Evolutionary conservation across 352 stramenopile species (phyloP).

Genomic region (Phytophthora pseudosyringae): DNA sequence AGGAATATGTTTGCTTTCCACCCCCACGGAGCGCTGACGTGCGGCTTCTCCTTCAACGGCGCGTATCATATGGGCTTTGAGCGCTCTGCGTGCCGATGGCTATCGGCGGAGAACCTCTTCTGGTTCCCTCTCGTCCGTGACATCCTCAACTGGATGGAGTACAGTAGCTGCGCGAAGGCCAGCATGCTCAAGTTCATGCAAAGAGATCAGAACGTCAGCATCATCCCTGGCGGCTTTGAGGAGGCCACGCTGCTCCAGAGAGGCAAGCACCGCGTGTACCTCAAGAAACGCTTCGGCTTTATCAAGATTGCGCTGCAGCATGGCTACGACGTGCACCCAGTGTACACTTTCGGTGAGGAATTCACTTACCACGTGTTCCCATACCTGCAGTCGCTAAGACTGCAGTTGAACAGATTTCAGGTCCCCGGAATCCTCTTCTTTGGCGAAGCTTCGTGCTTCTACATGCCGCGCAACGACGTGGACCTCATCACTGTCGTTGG

Average conservation of each 20-base stretch:
- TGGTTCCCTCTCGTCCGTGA: slow-evolving; percentile 68
- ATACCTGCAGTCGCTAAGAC: slow-evolving; percentile 69
- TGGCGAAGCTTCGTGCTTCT: slow-evolving; percentile 75
- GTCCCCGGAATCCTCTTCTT: slow-evolving; percentile 84
- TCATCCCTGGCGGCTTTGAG: slow-evolving; percentile 94
- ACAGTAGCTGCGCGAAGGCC: slow-evolving; percentile 50
- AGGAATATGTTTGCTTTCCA: slow-evolving; percentile 57
- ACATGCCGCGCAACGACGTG: slow-evolving; percentile 79
- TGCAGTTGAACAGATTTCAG: slow-evolving; percentile 83
- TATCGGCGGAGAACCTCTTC: slow-evolving; percentile 76
- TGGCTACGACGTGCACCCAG: slow-evolving; percentile 87
- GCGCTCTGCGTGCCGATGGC: slow-evolving; percentile 54
- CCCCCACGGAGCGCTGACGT: slow-evolving; percentile 66
- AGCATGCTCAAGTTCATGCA: slow-evolving; percentile 62
- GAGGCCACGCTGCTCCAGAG: slow-evolving; percentile 90
- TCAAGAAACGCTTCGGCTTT: slow-evolving; percentile 92
- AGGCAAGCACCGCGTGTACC: slow-evolving; percentile 86
- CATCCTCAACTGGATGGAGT: slow-evolving; percentile 68
- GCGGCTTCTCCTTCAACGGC: slow-evolving; percentile 63
- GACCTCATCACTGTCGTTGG: slow-evolving; percentile 91
- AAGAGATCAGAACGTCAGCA: slow-evolving; percentile 63
- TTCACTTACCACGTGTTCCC: slow-evolving; percentile 86
- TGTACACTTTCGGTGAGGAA: slow-evolving; percentile 94
- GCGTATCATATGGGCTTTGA: slow-evolving; percentile 59
- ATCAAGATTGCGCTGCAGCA: slow-evolving; percentile 92